These are phyloP conservation scores for Entamoeba histolytica DNA, from an alignment of 208 protist genomes.

Conservation along the genomic window DNA sequence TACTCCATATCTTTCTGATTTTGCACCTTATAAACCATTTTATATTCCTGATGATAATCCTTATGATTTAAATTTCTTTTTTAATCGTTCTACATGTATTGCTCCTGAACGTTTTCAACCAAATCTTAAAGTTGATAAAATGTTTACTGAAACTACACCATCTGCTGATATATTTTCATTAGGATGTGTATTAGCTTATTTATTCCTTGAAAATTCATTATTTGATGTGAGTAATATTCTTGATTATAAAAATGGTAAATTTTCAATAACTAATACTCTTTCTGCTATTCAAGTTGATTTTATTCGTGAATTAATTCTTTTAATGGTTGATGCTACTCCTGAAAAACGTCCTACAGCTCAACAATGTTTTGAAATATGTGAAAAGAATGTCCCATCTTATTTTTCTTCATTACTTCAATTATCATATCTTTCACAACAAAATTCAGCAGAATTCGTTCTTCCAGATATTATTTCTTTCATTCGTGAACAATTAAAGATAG, in stretches of 20 bases:
- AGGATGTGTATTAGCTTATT: not conserved
- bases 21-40: not conserved
- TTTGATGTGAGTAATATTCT: not conserved
- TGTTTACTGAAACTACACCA: not conserved
- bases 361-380: not conserved
- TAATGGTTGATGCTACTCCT: not conserved
- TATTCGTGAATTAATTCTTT: not conserved
- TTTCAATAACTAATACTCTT: not conserved
- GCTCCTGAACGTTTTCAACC: not conserved
- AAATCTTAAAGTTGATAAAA: not conserved
- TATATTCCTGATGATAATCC: not conserved
- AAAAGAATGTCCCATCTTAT: not conserved
- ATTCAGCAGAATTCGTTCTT: not conserved
- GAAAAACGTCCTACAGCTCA: not conserved
- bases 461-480: not conserved
- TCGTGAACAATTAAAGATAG: not conserved
- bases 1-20: not conserved
- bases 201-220: not conserved
- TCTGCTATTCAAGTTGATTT: not conserved
- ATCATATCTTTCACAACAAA: not conserved
- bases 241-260: not conserved
- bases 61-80: not conserved
- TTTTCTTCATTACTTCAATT: not conserved
- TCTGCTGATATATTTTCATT: not conserved
- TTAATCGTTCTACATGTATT: not conserved